Evolutionary conservation across 2,329 filamentous ascomycete species (phyloP).

Genomic region (Didymella exigua): DNA sequence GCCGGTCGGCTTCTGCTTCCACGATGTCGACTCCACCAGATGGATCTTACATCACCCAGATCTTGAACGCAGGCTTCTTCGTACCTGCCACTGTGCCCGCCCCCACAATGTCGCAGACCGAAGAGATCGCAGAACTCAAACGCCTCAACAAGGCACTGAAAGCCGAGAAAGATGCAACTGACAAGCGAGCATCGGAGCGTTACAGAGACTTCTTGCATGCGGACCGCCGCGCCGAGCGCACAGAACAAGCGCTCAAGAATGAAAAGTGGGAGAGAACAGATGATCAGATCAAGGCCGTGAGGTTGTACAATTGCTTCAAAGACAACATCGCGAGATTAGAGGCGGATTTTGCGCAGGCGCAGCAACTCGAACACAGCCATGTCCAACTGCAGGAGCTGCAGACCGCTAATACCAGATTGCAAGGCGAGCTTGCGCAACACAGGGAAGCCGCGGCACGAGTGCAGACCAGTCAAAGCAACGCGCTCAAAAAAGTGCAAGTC

Average conservation of each 20-base stretch:
- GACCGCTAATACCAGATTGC: not conserved
- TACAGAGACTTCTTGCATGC: slow-evolving; percentile 1
- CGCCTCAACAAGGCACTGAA: not conserved
- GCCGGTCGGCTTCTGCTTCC: not conserved
- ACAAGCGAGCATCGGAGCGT: slow-evolving; percentile 1
- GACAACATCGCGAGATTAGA: not conserved
- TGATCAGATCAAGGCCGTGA: not conserved
- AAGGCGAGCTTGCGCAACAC: not conserved
- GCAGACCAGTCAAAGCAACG: not conserved
- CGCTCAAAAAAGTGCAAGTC: not conserved
- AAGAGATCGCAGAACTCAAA: not conserved
- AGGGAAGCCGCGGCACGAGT: not conserved
- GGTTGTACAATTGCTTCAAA: not conserved
- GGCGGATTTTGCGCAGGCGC: not conserved
- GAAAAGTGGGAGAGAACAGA: not conserved
- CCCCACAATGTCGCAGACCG: not conserved
- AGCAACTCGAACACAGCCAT: not conserved
- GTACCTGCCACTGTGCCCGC: too few species aligned
- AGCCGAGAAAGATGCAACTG: not conserved
- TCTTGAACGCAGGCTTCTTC: not conserved
- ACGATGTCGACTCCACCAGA: not conserved
- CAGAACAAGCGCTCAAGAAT: not conserved
- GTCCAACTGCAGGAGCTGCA: not conserved
- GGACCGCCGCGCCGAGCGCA: slow-evolving; percentile 8
- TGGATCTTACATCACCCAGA: not conserved